Percentiles rank a stretch among this genome's conserved stretches.
phyloP scores from a whole-genome alignment of 495 filamentous ascomycete species.

The Trichoderma erinaceum region DNA sequence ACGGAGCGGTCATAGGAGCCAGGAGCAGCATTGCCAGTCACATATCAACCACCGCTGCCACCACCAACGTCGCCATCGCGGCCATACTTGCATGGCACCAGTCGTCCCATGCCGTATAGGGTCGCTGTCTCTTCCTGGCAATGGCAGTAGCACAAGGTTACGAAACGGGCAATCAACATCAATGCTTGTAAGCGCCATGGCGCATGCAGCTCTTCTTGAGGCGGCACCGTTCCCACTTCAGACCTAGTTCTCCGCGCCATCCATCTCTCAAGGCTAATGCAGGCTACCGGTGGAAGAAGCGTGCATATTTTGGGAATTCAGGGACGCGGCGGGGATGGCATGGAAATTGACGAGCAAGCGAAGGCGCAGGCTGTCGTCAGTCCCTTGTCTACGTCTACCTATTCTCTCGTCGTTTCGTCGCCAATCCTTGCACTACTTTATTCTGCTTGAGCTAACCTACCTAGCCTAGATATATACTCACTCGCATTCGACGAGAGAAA shows the following conservation, averaged over 20 bases:
- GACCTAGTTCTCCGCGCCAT: constrained; percentile 12
- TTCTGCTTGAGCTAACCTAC: not conserved
- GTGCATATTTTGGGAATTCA: constrained; percentile 9
- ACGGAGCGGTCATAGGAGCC: no score
- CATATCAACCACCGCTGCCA: not conserved
- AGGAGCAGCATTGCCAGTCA: no score
- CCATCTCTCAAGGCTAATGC: not conserved
- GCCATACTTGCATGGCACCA: not conserved
- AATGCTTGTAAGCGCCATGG: not conserved
- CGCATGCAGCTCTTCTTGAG: not conserved
- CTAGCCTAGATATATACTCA: not conserved
- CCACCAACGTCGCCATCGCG: constrained; percentile 1
- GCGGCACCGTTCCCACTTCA: not conserved
- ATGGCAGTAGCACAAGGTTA: not conserved
- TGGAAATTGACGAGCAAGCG: not conserved
- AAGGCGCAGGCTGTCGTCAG: not conserved
- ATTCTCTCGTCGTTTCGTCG: not conserved
- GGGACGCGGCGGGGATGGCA: not conserved
- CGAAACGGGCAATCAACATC: not conserved
- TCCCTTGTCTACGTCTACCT: not conserved
- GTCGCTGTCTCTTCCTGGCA: no score
- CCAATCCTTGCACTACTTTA: not conserved
- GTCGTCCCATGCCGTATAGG: not conserved
- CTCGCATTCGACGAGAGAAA: not conserved
- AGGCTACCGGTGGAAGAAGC: not conserved